Conservation (phyloP, 2,329 filamentous ascomycete species). For the Chaetomium strumarium region DNA sequence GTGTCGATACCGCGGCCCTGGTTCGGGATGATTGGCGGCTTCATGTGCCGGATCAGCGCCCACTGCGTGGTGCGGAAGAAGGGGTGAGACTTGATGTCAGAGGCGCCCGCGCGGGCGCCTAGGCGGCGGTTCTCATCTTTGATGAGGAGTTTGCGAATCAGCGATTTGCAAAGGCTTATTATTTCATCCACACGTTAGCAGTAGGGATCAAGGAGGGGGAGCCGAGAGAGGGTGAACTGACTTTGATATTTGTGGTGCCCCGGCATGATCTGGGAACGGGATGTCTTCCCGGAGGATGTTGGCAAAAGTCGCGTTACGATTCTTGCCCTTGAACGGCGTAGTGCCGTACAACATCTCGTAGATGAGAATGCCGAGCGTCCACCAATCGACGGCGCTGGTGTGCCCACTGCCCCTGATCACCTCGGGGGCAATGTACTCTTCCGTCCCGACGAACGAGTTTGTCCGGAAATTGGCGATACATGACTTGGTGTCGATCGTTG, state of each 20-base stretch:
- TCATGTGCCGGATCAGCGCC: slow-evolving; percentile 95
- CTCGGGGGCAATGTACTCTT: slow-evolving; percentile 98
- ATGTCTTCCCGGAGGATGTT: slow-evolving; percentile 96
- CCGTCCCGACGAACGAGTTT: slow-evolving; percentile 96
- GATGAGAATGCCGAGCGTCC: slow-evolving; percentile 93
- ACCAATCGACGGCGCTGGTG: slow-evolving; percentile 98
- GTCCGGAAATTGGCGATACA: slow-evolving; percentile 98
- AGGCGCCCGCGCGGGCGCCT: slow-evolving; percentile 88
- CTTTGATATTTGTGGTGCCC: slow-evolving; percentile 84
- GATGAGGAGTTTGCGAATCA: slow-evolving; percentile 94
- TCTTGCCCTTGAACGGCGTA: slow-evolving; percentile 99
- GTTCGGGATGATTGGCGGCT: slow-evolving; percentile 92
- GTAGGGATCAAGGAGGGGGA: neutral
- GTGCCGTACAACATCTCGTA: slow-evolving; percentile 99
- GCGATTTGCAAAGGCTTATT: slow-evolving; percentile 84
- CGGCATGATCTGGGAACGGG: slow-evolving; percentile 85
- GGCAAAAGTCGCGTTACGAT: slow-evolving; percentile 94
- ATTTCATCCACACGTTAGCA: neutral
- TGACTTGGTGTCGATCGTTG: slow-evolving; percentile 97
- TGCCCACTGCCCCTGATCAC: slow-evolving; percentile 98
- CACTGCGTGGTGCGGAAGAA: slow-evolving; percentile 97
- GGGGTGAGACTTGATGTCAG: slow-evolving; percentile 90
- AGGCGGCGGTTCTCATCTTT: slow-evolving; percentile 94
- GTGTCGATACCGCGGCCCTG: slow-evolving; percentile 88
- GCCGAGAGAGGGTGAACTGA: slow-evolving; percentile 43